Percentiles rank a stretch among this genome's conserved stretches.
phyloP scores from a whole-genome alignment of 257 asterid genomes.

The Solanum etuberosum region DNA sequence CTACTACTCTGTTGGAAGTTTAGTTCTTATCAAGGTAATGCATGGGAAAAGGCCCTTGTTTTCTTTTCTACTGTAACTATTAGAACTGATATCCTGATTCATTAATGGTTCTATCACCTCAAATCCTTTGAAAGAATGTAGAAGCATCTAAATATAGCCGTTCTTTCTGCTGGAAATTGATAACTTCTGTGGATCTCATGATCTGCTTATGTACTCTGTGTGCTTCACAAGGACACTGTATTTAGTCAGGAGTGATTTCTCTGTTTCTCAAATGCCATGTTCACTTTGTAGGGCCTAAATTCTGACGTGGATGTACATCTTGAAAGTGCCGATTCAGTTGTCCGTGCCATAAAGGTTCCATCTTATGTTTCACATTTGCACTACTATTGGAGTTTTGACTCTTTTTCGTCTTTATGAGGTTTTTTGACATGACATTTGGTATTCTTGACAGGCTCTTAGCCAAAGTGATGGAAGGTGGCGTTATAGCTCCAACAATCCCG shows the following conservation, averaged over 20 bases:
- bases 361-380: background rate
- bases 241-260: background rate
- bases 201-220: background rate
- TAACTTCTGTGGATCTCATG: background rate
- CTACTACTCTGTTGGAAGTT: conserved; percentile 62
- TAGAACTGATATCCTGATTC: background rate
- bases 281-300: conserved; percentile 53
- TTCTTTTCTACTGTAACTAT: background rate
- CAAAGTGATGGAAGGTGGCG: conserved; percentile 99
- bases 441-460: conserved; percentile 66
- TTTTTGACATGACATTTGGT: background rate
- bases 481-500: conserved; percentile 67
- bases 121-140: background rate
- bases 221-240: background rate
- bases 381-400: background rate
- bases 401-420: background rate
- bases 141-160: background rate
- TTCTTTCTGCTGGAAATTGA: background rate
- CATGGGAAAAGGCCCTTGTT: background rate
- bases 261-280: background rate
- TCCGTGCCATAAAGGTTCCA: conserved; percentile 70
- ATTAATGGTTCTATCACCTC: background rate
- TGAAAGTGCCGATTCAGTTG: conserved; percentile 54
- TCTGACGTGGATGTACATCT: conserved; percentile 53
- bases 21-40: conserved; percentile 62